Evolutionary conservation across 139 green algal species (phyloP).

Genomic region (Coelastrella sp.): DNA sequence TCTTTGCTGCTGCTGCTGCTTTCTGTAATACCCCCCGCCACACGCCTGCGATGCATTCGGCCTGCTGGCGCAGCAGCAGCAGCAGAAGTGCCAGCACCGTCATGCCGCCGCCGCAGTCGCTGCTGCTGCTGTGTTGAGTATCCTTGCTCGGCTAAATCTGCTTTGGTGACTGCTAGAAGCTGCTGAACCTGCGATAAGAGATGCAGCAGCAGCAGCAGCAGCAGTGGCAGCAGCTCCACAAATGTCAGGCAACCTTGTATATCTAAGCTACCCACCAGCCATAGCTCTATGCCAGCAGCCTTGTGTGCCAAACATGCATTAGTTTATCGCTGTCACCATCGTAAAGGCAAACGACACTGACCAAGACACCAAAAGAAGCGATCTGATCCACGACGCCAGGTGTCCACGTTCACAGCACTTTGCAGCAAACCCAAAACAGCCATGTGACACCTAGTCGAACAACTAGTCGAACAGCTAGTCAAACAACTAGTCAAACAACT

Average conservation of each 20-base stretch:
- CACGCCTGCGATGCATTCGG: too few species aligned
- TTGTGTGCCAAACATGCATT: neutral
- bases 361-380: too few species aligned
- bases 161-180: neutral
- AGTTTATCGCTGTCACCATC: too few species aligned
- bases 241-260: neutral
- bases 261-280: too few species aligned
- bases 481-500: too few species aligned
- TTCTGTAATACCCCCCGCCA: too few species aligned
- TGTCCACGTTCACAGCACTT: too few species aligned
- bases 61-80: neutral
- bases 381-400: too few species aligned
- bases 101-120: neutral
- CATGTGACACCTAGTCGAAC: too few species aligned
- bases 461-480: too few species aligned
- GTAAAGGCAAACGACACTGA: too few species aligned
- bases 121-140: conserved; percentile 12
- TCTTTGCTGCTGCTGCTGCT: neutral
- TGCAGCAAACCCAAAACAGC: too few species aligned
- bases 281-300: neutral
- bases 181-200: neutral
- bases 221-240: neutral
- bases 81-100: neutral
- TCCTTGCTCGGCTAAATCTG: neutral
- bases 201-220: neutral